These are phyloP conservation scores for Cyberlindnera americana DNA, from an alignment of 805 yeast species.

Conservation along the genomic window DNA sequence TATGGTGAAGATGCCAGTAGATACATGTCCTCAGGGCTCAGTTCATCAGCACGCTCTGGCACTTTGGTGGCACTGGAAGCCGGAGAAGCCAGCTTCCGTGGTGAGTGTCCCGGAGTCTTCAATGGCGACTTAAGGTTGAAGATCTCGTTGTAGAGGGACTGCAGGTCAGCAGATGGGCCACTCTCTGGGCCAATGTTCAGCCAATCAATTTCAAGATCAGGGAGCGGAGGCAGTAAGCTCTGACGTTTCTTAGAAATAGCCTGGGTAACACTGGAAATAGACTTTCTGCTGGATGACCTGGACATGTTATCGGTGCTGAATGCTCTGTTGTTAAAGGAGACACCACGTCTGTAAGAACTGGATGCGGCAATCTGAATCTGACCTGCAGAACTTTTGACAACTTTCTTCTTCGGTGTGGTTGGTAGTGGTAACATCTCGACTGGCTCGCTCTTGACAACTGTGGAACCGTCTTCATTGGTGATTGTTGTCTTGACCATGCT, in stretches of 20 bases:
- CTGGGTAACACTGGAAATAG: constrained; percentile 11
- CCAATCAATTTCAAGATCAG: constrained; percentile 26
- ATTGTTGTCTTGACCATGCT: constrained; percentile 41
- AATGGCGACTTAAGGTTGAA: constrained; percentile 23
- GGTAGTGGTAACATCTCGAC: constrained; percentile 16
- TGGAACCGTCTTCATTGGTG: constrained; percentile 30
- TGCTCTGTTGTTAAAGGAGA: constrained; percentile 28
- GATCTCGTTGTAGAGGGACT: constrained; percentile 29
- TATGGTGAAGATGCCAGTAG: constrained; percentile 8
- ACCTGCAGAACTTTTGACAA: constrained; percentile 22
- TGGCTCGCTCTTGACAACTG: constrained; percentile 17
- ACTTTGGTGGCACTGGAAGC: too few species aligned
- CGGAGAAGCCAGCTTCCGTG: constrained; percentile 2
- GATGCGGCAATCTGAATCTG: constrained; percentile 30
- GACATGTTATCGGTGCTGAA: constrained; percentile 14
- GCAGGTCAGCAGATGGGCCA: constrained; percentile 27
- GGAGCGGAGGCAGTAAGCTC: constrained; percentile 30
- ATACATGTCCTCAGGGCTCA: neutral
- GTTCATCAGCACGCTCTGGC: neutral
- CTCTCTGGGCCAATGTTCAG: constrained; percentile 18
- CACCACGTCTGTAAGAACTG: constrained; percentile 30
- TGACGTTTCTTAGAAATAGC: constrained; percentile 19
- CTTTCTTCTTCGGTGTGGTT: constrained; percentile 24
- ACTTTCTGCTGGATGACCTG: constrained; percentile 26
- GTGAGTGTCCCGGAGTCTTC: constrained; percentile 9